phyloP scores from a whole-genome alignment of 257 asterid genomes.

The Nicotiana tomentosiformis region DNA sequence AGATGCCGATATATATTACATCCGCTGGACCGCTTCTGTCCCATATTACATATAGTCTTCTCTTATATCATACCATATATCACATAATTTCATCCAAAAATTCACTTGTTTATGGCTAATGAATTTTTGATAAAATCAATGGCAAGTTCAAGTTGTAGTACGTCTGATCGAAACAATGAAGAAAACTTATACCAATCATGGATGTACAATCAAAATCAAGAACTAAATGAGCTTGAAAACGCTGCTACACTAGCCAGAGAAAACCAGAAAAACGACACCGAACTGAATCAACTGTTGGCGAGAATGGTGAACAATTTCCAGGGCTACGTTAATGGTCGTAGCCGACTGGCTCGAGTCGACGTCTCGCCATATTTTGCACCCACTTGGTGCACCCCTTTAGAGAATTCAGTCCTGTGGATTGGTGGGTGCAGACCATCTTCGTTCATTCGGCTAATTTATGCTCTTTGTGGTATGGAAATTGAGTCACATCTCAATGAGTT shows the following conservation, averaged over 20 bases:
- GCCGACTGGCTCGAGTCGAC: conserved; percentile 10
- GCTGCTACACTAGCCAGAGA: background rate
- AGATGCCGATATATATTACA: too few species aligned
- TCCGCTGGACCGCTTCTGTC: too few species aligned
- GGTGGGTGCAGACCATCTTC: conserved; percentile 43
- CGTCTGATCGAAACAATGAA: background rate
- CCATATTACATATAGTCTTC: too few species aligned
- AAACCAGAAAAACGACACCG: background rate
- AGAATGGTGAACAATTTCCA: conserved; percentile 17
- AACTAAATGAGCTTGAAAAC: background rate
- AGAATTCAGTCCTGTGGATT: conserved; percentile 31
- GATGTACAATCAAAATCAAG: background rate
- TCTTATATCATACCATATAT: background rate
- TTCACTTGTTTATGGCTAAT: background rate
- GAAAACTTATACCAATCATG: background rate
- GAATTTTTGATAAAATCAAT: background rate
- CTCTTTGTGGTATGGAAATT: conserved; percentile 19
- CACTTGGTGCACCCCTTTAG: conserved; percentile 33
- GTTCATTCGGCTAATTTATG: conserved; percentile 24
- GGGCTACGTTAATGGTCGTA: conserved; percentile 15
- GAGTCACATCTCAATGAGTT: background rate
- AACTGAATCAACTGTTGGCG: conserved; percentile 5
- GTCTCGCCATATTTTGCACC: conserved; percentile 19
- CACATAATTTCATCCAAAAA: background rate
- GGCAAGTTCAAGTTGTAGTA: background rate